Conservation (phyloP, 345 rosid species). For the Brassica carinata region DNA sequence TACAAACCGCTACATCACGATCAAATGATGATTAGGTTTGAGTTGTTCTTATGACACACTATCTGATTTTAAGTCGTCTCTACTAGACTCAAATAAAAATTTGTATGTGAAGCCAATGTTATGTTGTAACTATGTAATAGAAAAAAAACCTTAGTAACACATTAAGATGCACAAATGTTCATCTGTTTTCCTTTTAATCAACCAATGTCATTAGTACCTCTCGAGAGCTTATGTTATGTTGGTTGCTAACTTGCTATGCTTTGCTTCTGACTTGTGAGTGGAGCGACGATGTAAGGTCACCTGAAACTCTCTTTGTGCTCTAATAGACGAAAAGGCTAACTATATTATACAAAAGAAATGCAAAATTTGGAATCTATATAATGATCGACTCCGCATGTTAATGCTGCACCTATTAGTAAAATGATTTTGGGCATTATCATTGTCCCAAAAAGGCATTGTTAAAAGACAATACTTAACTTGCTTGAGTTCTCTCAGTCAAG, state of each 20-base stretch:
- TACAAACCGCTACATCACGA: constrained; percentile 63
- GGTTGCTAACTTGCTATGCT: too few species aligned
- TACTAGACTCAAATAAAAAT: constrained; percentile 23
- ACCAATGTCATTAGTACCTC: not conserved
- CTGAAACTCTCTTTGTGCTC: not conserved
- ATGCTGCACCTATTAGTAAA: not conserved
- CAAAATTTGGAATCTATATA: constrained; percentile 18
- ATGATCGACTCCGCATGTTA: too few species aligned
- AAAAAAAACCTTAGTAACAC: not conserved
- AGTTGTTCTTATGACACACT: constrained; percentile 3
- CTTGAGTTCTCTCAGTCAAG: not conserved
- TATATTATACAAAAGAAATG: not conserved
- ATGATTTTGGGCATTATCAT: not conserved
- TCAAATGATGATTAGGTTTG: constrained; percentile 43
- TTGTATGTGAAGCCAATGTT: constrained; percentile 28
- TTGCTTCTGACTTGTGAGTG: too few species aligned
- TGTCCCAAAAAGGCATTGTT: not conserved
- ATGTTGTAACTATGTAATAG: constrained; percentile 28
- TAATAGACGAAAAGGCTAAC: not conserved
- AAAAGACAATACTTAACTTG: not conserved
- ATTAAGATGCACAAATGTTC: not conserved
- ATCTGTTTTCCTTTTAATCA: not conserved
- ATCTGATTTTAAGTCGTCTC: constrained; percentile 19
- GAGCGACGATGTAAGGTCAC: too few species aligned
- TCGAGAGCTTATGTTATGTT: not conserved